phyloP scores from a whole-genome alignment of 2,329 filamentous ascomycete species.

The Colletotrichum coccodes region DNA sequence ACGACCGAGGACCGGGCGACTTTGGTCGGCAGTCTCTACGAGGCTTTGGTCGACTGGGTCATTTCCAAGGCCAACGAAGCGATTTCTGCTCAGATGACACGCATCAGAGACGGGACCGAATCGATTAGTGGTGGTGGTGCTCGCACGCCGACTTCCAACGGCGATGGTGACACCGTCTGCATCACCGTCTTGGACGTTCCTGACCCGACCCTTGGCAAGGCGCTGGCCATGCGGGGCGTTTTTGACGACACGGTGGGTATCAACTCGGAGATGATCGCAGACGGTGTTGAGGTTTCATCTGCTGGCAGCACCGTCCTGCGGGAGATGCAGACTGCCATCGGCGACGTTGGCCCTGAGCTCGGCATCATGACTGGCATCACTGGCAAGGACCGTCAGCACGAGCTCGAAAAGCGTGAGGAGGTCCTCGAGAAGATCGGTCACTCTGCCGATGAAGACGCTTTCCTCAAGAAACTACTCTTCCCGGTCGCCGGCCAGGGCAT shows the following conservation, averaged over 20 bases:
- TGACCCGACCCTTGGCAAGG: conserved; percentile 82
- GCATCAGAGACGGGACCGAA: conserved; percentile 72
- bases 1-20: conserved; percentile 86
- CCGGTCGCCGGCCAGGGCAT: conserved; percentile 83
- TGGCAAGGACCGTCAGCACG: conserved; percentile 78
- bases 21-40: conserved; percentile 88
- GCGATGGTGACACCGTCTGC: conserved; percentile 86
- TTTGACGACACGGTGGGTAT: conserved; percentile 95
- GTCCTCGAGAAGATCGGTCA: conserved; percentile 87
- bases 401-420: conserved; percentile 83
- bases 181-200: conserved; percentile 91
- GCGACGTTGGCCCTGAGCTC: conserved; percentile 80
- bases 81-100: conserved; percentile 79
- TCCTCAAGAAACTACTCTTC: conserved; percentile 84
- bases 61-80: conserved; percentile 88
- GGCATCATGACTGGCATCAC: conserved; percentile 76
- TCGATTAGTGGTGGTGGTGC: conserved; percentile 72
- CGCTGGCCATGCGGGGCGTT: conserved; percentile 86
- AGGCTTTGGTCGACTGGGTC: conserved; percentile 95
- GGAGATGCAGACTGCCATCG: conserved; percentile 86
- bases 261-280: conserved; percentile 96
- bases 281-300: conserved; percentile 81
- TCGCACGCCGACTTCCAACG: conserved; percentile 73
- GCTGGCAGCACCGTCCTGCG: conserved; percentile 85
- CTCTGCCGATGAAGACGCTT: conserved; percentile 84